Percentiles rank a stretch among this genome's conserved stretches.
Evolutionary conservation across 768 basidiomycete genomes (phyloP).

Genomic region (Lepiota brunneoincarnata): DNA sequence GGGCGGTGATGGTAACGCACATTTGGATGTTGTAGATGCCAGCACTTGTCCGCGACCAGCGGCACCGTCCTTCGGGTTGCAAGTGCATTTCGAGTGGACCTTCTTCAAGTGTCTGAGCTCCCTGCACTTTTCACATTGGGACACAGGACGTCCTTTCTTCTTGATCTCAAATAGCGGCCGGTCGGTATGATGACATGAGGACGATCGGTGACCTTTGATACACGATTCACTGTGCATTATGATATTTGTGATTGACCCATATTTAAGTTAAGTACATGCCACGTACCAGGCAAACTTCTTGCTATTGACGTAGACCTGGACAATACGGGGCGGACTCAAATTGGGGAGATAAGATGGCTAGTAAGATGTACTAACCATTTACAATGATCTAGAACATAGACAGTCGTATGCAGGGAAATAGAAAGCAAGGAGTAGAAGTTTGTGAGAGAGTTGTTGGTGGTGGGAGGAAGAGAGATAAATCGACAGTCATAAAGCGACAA

Average conservation of each 20-base stretch:
- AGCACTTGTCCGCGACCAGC: constrained; percentile 28
- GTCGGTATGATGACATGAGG: constrained; percentile 82
- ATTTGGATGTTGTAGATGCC: constrained; percentile 37
- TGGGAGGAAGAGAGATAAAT: constrained; percentile 7
- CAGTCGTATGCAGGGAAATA: not conserved
- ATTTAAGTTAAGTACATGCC: not conserved
- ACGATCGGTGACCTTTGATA: constrained; percentile 93
- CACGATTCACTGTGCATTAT: constrained; percentile 69
- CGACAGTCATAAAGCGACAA: not conserved
- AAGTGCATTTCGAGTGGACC: constrained; percentile 81
- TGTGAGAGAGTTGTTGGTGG: not conserved
- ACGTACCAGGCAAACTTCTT: constrained; percentile 75
- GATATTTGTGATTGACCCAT: constrained; percentile 9
- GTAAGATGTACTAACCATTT: constrained; percentile 11
- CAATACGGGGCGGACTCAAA: not conserved
- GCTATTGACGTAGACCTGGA: constrained; percentile 70
- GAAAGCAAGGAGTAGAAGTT: not conserved
- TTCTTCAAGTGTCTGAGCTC: constrained; percentile 77
- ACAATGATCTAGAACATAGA: not conserved
- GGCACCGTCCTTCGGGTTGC: constrained; percentile 42
- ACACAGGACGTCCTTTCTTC: constrained; percentile 89
- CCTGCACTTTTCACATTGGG: constrained; percentile 85
- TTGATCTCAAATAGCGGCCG: constrained; percentile 91
- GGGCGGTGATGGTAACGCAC: constrained; percentile 24
- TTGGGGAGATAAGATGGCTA: not conserved